phyloP scores from a whole-genome alignment of 495 filamentous ascomycete species.

The Trichoderma erinaceum region DNA sequence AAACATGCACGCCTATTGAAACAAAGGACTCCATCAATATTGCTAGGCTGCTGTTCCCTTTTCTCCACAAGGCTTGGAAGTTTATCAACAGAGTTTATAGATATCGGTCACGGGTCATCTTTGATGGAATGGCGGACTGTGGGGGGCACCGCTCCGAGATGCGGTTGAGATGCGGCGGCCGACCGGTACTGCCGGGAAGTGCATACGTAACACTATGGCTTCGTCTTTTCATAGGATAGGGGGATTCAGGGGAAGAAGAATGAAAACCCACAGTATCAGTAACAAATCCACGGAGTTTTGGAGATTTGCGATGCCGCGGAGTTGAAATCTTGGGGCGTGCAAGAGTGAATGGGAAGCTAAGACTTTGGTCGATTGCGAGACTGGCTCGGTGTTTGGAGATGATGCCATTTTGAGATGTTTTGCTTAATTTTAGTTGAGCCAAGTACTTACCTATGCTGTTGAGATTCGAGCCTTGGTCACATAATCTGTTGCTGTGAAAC shows the following conservation, averaged over 20 bases:
- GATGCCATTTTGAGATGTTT: no score
- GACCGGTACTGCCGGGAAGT: conserved; percentile 5
- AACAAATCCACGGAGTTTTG: no score
- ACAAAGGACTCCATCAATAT: not conserved
- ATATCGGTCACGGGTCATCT: not conserved
- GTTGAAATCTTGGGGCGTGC: no score
- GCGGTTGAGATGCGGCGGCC: conserved; percentile 1
- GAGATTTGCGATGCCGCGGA: no score
- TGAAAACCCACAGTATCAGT: no score
- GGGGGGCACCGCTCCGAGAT: not conserved
- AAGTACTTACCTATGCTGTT: no score
- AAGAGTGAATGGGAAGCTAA: no score
- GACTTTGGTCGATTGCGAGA: no score
- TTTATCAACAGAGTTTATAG: not conserved
- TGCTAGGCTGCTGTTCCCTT: not conserved
- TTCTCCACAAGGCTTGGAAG: not conserved
- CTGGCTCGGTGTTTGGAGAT: no score
- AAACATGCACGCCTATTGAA: not conserved
- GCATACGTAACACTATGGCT: not conserved
- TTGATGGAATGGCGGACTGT: not conserved
- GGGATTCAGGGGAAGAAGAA: not conserved
- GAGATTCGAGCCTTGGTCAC: no score
- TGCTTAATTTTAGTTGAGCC: no score
- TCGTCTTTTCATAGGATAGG: not conserved
- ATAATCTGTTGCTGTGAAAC: no score